phyloP scores from a whole-genome alignment of 495 filamentous ascomycete genomes.

The Penicillium odoratum region DNA sequence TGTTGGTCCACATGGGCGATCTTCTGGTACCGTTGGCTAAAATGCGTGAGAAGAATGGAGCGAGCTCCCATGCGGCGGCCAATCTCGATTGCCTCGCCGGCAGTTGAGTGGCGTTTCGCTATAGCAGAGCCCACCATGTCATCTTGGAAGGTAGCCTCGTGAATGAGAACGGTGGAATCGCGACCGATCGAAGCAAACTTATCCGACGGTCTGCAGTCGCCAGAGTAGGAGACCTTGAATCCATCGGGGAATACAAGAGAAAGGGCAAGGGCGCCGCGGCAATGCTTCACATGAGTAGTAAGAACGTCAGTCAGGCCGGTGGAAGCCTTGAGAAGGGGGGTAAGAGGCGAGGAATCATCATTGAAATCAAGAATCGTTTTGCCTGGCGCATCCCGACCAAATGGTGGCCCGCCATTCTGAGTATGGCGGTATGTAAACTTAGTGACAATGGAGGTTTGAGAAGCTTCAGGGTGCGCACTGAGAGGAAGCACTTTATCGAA shows the following conservation, averaged over 20 bases:
- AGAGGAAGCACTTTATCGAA: conserved; percentile 58
- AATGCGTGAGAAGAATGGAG: conserved; percentile 83
- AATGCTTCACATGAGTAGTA: conserved; percentile 72
- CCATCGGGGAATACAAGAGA: conserved; percentile 72
- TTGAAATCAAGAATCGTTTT: conserved; percentile 30
- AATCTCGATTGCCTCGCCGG: conserved; percentile 76
- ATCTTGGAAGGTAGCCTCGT: conserved; percentile 95
- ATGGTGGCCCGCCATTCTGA: conserved; percentile 29
- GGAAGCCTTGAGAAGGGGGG: conserved; percentile 37
- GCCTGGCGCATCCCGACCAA: conserved; percentile 18
- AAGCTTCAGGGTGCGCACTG: conserved; percentile 21
- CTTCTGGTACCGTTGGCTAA: conserved; percentile 94
- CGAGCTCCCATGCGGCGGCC: conserved; percentile 75
- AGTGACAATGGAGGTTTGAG: conserved; percentile 22
- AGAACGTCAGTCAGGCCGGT: conserved; percentile 45
- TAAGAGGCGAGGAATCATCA: conserved; percentile 26
- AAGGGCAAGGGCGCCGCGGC: conserved; percentile 72
- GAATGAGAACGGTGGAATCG: conserved; percentile 78
- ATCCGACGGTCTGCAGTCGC: conserved; percentile 80
- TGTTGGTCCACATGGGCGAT: conserved; percentile 36
- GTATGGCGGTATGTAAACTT: conserved; percentile 33
- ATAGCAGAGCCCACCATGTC: conserved; percentile 72
- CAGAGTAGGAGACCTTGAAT: conserved; percentile 88
- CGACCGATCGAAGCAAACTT: conserved; percentile 68
- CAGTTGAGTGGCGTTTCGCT: conserved; percentile 89